Base-by-base conservation (phyloP, 169 alveolate genomes). In the Plasmodium vinckei region DNA sequence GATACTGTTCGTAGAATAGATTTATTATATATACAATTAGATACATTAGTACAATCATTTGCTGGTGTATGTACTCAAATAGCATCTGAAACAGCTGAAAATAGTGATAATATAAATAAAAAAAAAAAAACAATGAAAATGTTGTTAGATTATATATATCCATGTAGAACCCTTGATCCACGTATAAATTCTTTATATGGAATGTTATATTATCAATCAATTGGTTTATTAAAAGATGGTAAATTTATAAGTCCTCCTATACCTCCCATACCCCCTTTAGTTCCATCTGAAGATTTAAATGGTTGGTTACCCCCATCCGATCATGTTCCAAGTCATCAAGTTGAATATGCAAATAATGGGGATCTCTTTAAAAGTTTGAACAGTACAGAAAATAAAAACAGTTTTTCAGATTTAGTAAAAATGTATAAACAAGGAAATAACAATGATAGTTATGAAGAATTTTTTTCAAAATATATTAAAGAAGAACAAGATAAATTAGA, bases 31-130 rank as follows among this genome's bases (percentile, higher is more conserved):
- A 93, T 92, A 33, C 97, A 95, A 70, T 54, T 95, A 88, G 97
- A 95, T 59, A 95, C 97, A 12, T 86, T 95, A 63, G 93, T 95
- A 13, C 97, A 95, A 87, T 96, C 97, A 5, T 95, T 95, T 87
- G 96, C 95, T n/a, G 97, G 97, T 27, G 87, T 95, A 9, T 95
- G 97, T 64, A 94, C 96, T 49, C 95, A 95, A 67, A 93, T 94
- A n/a, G 93, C 95, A 23, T 47, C 94, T 15, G 94, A 95, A 13
- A 23, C 44, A 15, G 23, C 21, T 10, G 63, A 56, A 23, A 25
- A 51, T 21, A 56, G 27, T 39, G 21, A 12, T 12, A 87, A 73
- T 46, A 77, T 87, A 39, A 82, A 68, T 42, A 88, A 92, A 56
- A 73, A 93, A 27, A 79, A 87, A 19, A 92, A 92, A 23, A 93